A percentile compares a stretch with the other conserved stretches of the same genome.
Evolutionary conservation across 2,329 filamentous ascomycete genomes (phyloP).

Genomic region (Sporothrix luriei): DNA sequence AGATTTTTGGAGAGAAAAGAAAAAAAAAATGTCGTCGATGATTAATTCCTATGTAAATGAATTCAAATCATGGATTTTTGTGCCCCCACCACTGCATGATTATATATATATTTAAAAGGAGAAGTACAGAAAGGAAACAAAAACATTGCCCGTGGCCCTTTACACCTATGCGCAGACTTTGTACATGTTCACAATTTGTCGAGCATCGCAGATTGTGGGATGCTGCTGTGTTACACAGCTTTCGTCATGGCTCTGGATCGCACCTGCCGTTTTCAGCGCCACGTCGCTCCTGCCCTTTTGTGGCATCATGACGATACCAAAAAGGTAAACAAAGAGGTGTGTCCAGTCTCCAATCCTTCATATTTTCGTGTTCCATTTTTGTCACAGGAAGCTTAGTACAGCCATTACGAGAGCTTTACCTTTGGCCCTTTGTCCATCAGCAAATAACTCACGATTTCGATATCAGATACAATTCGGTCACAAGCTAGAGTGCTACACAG

Average conservation of each 20-base stretch:
- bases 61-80: too few species aligned
- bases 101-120: too few species aligned
- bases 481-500: background rate
- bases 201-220: background rate
- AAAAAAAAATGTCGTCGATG: too few species aligned
- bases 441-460: background rate
- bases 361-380: background rate
- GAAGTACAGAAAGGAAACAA: too few species aligned
- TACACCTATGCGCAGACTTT: too few species aligned
- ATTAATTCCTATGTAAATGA: too few species aligned
- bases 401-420: background rate
- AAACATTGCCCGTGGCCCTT: too few species aligned
- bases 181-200: too few species aligned
- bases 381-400: background rate
- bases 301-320: background rate
- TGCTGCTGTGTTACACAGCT: background rate
- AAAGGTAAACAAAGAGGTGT: conserved; percentile 6
- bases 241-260: background rate
- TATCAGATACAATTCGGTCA: background rate
- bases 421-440: background rate
- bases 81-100: too few species aligned
- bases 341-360: background rate
- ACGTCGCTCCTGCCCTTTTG: background rate
- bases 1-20: too few species aligned
- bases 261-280: background rate